A percentile compares a stretch with the other conserved stretches of the same genome.
Conservation (phyloP, 2,329 filamentous ascomycete genomes). For the Sporothrix sp. region DNA sequence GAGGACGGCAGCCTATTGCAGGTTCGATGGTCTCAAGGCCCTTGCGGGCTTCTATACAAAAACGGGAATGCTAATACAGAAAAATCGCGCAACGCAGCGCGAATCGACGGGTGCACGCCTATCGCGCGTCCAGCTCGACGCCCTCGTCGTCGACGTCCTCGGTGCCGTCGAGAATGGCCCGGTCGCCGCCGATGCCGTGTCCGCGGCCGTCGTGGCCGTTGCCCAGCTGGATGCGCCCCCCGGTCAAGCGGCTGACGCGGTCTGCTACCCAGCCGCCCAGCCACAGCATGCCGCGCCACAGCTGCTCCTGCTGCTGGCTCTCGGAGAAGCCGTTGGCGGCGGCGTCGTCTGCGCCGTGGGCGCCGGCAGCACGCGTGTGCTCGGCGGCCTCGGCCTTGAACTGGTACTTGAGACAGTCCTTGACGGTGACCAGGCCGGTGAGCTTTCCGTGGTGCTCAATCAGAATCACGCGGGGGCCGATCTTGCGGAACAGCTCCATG, state of each 20-base stretch:
- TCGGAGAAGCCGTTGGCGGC: slow-evolving; percentile 35
- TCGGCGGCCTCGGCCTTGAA: slow-evolving; percentile 90
- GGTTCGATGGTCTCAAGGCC: not conserved
- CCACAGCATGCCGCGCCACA: slow-evolving; percentile 50
- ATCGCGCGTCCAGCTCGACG: slow-evolving; percentile 31
- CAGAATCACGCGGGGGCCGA: slow-evolving; percentile 80
- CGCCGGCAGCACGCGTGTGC: slow-evolving; percentile 43
- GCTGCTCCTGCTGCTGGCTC: slow-evolving; percentile 55
- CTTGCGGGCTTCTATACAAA: not conserved
- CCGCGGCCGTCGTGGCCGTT: slow-evolving; percentile 23
- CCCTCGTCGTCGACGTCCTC: slow-evolving; percentile 39
- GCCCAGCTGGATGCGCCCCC: slow-evolving; percentile 48
- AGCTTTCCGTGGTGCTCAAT: slow-evolving; percentile 83
- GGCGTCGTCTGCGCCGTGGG: slow-evolving; percentile 39
- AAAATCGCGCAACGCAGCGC: no score
- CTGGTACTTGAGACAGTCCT: slow-evolving; percentile 94
- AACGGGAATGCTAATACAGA: not conserved
- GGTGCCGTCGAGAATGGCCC: slow-evolving; percentile 39
- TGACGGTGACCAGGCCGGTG: slow-evolving; percentile 81
- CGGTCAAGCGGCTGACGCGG: slow-evolving; percentile 39
- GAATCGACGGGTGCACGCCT: not conserved
- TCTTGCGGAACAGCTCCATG: slow-evolving; percentile 98
- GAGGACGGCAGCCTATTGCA: not conserved
- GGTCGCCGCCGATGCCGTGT: slow-evolving; percentile 20
- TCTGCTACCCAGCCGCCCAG: slow-evolving; percentile 50